phyloP scores from a whole-genome alignment of 208 protist genomes.

The Wallacemonas sp. region DNA sequence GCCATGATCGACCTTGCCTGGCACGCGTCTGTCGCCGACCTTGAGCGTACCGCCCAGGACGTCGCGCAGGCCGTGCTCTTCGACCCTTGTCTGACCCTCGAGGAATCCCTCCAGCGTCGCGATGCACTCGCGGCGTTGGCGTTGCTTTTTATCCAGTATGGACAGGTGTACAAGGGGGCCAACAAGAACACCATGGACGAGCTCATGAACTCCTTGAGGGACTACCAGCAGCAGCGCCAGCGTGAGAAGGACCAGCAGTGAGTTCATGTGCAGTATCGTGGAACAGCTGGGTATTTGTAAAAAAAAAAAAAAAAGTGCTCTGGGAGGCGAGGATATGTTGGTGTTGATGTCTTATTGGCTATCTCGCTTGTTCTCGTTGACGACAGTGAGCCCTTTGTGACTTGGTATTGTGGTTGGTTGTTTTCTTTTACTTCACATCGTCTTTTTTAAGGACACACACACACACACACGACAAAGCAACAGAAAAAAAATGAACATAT shows the following conservation, averaged over 20 bases:
- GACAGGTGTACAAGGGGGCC: slow-evolving; percentile 75
- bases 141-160: slow-evolving; percentile 62
- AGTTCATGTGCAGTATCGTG: neutral
- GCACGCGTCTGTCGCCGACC: slow-evolving; percentile 67
- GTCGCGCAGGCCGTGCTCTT: slow-evolving; percentile 60
- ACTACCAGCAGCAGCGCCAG: slow-evolving; percentile 72
- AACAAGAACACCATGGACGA: slow-evolving; percentile 77
- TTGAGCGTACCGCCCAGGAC: slow-evolving; percentile 68
- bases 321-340: no score
- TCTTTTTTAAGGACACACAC: neutral
- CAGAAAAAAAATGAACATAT: neutral
- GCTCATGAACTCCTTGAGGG: slow-evolving; percentile 76
- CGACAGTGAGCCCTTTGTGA: no score
- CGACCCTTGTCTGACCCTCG: slow-evolving; percentile 37
- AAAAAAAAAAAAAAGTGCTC: no score
- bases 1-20: slow-evolving; percentile 84
- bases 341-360: neutral
- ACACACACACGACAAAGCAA: neutral
- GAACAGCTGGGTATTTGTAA: no score
- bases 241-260: slow-evolving; percentile 39
- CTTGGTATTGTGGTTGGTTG: no score
- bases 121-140: slow-evolving; percentile 61
- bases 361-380: neutral
- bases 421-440: neutral
- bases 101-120: slow-evolving; percentile 38